A percentile compares a stretch with the other conserved stretches of the same genome.
Evolutionary conservation across 1,139 yeast genomes (phyloP).

Genomic region (Candida sp.): DNA sequence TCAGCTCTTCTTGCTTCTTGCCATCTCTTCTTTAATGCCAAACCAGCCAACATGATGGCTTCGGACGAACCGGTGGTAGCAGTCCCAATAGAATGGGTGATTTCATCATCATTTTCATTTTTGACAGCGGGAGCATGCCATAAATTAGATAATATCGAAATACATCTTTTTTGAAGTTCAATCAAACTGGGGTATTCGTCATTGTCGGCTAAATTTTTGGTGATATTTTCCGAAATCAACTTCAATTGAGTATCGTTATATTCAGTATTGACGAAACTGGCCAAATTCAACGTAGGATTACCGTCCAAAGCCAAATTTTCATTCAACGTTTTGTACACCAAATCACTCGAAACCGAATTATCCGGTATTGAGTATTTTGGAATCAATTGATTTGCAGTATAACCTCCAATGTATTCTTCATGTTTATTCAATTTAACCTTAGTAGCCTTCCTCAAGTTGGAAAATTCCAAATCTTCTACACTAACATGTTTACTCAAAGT

Average conservation of each 20-base stretch:
- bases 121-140: conserved; percentile 68
- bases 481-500: conserved; percentile 37
- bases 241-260: conserved; percentile 42
- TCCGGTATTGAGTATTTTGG: conserved; percentile 59
- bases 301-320: conserved; percentile 85
- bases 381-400: conserved; percentile 27
- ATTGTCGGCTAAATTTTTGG: conserved; percentile 88
- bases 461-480: conserved; percentile 29
- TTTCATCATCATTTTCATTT: conserved; percentile 23
- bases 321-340: conserved; percentile 61
- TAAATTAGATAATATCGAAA: conserved; percentile 70
- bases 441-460: conserved; percentile 22
- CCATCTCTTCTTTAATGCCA: conserved; percentile 91
- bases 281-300: conserved; percentile 76
- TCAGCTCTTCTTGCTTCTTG: conserved; percentile 58
- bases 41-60: conserved; percentile 90
- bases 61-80: conserved; percentile 95
- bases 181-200: conserved; percentile 90
- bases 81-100: conserved; percentile 65
- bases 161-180: conserved; percentile 78
- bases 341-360: conserved; percentile 47
- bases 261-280: conserved; percentile 84
- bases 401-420: conserved; percentile 32
- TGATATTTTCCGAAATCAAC: conserved; percentile 65
- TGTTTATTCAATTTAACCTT: conserved; percentile 19